Evolutionary conservation across 108 stramenopile genomes (phyloP), one percentile per base, ranked within the genome.

Genomic region (Cyclostephanos tholiformis): DNA sequence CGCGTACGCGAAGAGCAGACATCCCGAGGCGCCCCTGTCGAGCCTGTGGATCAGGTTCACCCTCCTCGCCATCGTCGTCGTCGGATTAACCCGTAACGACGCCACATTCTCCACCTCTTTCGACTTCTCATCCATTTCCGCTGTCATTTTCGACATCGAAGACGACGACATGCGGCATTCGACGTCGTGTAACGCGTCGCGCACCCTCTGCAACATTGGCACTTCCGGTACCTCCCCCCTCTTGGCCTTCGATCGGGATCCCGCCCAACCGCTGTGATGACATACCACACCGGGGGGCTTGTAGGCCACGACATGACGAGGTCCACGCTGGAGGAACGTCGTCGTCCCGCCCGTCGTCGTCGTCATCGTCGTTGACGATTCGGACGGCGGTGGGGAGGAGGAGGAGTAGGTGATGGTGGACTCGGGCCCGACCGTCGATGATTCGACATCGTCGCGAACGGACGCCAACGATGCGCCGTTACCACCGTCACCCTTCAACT

Each of bases 251-350:
- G 76, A 68, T 52, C 84, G 62, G 8, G 84, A 82, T 11, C 93
- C 93, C 6, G 82, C 79, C 90, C 91, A 94, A 35, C 84, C 90
- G 52, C 80, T 80, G 64, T 91, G 90, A 77, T 94, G 93, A 63
- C 93, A 94, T n/a, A 94, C 77, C 11, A 91, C 91, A 19, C 85
- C 67, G 17, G 93, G 87, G 11, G 93, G 93, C 52, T 94, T 94
- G 55, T 39, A 38, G 3, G 82, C 88, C 6, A 94, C 87, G 4
- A 94, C 41, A 46, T 90, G 81, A 63, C 86, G 63, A 32, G 86
- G 69, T 2, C 79, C 77, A 26, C 72, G 75, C 35, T 89, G 82
- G 46, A 93, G 60, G 12, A 93, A 80, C 13, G 85, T 85, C 12
- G 90, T 86, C 4, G 78, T 84, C 14, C 81, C 36, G 6, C 36